Base-by-base conservation (phyloP, 495 filamentous ascomycete genomes). In the Mycothermus thermophilus region DNA sequence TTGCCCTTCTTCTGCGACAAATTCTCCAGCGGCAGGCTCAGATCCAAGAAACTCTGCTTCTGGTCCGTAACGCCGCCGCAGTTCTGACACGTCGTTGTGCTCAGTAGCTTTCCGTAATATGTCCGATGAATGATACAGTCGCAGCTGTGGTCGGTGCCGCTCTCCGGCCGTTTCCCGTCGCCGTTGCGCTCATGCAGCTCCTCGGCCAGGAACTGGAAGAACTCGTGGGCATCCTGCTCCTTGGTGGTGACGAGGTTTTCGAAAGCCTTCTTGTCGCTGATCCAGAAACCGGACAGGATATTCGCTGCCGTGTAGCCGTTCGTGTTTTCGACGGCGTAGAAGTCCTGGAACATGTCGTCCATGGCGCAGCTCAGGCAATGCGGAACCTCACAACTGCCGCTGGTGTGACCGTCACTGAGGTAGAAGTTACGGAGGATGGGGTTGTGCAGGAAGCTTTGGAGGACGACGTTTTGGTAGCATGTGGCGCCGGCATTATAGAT, bases 221-320 rank as follows among this genome's bases (percentile, higher is more conserved):
- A 95, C 50, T 95, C 87, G 52, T 95, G 86, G 1, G 86, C 84
- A 51, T 95, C 87, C 58, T 93, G 87, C 56, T 93, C 84, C 40
- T 82, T 77, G 47, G 88, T 86, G n/a, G 84, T 83, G 8, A 83
- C 80, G 17, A 93, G 67, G n/a, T 79, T 72, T 66, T 86, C 61
- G 15, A 65, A 62, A 4, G 55, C 53, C 50, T 64, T 63, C 51
- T 63, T 69, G 35, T 69, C 79, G 8, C 74, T 75, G 37, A 80
- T 75, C 83, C 83, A 88, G 43, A 82, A 80, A 0, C 74, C 76
- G 0, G 76, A 66, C 20, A 95, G 73, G 36, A 93, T 79, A 38
- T 77, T 80, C 10, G 82, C 74, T 0, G 84, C 82, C 3, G 81
- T 83, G 41, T 85, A 90, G 1, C 83, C 83, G 37, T 86, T 83